Percentiles rank a stretch among this genome's conserved stretches.
phyloP scores from a whole-genome alignment of 2,329 filamentous ascomycete species.

The Aspergillus bombycis region DNA sequence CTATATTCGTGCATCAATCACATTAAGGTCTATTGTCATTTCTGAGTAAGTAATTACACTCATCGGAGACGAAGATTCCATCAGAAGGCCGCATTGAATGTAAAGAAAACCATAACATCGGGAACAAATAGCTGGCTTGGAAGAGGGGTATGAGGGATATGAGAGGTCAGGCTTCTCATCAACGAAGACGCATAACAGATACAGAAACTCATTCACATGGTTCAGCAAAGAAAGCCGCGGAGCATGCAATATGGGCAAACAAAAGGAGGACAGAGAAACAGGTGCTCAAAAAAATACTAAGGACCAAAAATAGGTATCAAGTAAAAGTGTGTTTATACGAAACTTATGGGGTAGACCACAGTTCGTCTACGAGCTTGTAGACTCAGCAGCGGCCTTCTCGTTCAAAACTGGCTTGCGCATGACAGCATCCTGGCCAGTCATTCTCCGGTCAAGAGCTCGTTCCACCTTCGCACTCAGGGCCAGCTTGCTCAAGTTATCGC shows the following conservation, averaged over 20 bases:
- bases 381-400: conserved; percentile 40
- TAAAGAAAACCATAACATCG: conserved; percentile 12
- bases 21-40: conserved; percentile 7
- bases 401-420: conserved; percentile 67
- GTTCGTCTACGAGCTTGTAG: conserved; percentile 7
- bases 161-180: conserved; percentile 19
- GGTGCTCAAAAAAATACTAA: conserved; percentile 9
- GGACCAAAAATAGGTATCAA: conserved; percentile 4
- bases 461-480: conserved; percentile 90
- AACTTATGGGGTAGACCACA: conserved; percentile 8
- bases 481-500: conserved; percentile 79
- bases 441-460: conserved; percentile 79
- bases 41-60: neutral
- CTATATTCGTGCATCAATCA: neutral
- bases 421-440: conserved; percentile 81
- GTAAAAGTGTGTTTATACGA: conserved; percentile 11
- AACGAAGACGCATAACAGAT: conserved; percentile 14
- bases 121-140: conserved; percentile 12
- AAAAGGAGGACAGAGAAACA: neutral
- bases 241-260: conserved; percentile 6
- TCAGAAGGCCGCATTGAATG: neutral
- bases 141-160: conserved; percentile 25
- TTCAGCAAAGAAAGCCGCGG: conserved; percentile 16
- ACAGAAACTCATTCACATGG: conserved; percentile 22
- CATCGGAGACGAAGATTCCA: conserved; percentile 1